phyloP scores from a whole-genome alignment of 208 protist genomes.

The Wallacemonas collosoma region DNA sequence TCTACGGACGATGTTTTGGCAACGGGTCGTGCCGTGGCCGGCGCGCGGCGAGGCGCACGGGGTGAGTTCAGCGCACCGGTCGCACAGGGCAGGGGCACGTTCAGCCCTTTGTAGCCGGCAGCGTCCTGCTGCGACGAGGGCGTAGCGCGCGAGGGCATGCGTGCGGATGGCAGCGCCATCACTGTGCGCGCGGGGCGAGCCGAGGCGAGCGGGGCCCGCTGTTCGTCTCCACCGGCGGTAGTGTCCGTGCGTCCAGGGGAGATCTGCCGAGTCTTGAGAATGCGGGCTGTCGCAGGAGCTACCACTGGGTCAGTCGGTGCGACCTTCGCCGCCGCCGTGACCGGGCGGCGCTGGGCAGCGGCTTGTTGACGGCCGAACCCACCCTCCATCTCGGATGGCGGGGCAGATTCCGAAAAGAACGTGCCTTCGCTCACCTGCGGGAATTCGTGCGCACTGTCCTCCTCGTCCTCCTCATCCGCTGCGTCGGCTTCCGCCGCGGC shows the following conservation, averaged over 20 bases:
- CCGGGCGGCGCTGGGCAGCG: neutral
- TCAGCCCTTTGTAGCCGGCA: neutral
- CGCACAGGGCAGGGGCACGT: neutral
- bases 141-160: constrained; percentile 4
- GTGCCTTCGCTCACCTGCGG: neutral
- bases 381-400: neutral
- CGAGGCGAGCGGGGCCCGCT: neutral
- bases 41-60: neutral
- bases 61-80: constrained; percentile 3
- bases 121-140: neutral
- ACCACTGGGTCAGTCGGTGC: neutral
- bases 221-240: neutral
- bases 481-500: constrained; percentile 18
- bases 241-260: neutral
- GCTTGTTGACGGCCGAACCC: neutral
- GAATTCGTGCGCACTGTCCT: neutral
- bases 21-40: constrained; percentile 14
- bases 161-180: constrained; percentile 13
- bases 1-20: neutral
- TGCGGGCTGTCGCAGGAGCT: constrained; percentile 10
- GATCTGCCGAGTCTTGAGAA: constrained; percentile 17
- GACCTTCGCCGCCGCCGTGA: neutral
- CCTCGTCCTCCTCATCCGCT: constrained; percentile 23
- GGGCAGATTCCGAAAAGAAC: neutral
- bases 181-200: constrained; percentile 9